Evolutionary conservation across 2,329 filamentous ascomycete genomes (phyloP), one percentile per base, ranked within the genome.

Genomic region (Pyrenophora tritici-repentis): DNA sequence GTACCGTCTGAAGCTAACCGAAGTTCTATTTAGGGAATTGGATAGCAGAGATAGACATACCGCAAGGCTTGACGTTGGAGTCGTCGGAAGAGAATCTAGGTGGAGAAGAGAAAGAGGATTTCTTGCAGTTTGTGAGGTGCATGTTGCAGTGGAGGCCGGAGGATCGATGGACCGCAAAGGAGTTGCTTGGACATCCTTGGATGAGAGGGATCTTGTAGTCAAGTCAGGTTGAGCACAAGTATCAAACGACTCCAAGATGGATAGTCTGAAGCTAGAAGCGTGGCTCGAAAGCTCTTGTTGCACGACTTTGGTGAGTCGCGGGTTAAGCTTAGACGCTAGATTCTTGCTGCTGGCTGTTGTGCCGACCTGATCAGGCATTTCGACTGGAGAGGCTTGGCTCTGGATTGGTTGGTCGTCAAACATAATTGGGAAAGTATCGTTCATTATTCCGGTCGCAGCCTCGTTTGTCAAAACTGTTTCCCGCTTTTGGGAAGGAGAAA

Each of bases 101-200:
- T n/a, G 60, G 59, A 6, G 46, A 66, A 8, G 52, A 67, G 17
- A 69, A 68, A 48, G 39, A 56, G 16, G 16, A 45, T 0, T 75
- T 74, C 41, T 35, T 75, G 20, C 38, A 38, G 3, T 73, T 73
- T 34, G 58, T 73, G 55, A 56, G 63, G 17, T 68, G 65, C 45
- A 73, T 73, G 67, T 52, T 75, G 39, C 62, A 66, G 22, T 74
- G 71, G 73, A 64, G 54, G 24, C 72, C 71, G 0, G 71, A 74
- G 44, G 63, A 71, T 34, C 56, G 70, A 13, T 39, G 42, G 45
- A 58, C 53, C 8, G 58, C 57, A 17, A 62, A 49, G 55, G 42
- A 46, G 42, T 46, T 51, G 9, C 48, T 46, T 51, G 22, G 13
- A 42, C 42, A 47, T 45, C 33, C 45, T 39, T 39, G 29, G 29